Conservation (phyloP, 768 basidiomycete species). For the Serendipita indica region DNA sequence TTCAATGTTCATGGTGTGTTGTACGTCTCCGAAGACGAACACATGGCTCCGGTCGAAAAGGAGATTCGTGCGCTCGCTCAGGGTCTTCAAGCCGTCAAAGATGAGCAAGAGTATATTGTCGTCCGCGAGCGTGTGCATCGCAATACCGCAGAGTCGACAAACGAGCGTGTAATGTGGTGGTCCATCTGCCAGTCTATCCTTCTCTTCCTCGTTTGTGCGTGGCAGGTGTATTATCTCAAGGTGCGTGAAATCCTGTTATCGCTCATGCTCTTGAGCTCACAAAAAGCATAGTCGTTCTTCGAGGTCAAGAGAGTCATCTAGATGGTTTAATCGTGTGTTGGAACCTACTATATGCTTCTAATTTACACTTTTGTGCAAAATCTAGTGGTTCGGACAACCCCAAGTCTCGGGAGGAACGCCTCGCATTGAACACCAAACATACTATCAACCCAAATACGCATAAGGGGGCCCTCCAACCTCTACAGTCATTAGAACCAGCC, state of each 20-base stretch:
- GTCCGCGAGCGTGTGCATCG: constrained; percentile 85
- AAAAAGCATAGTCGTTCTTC: constrained; percentile 52
- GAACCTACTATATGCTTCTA: no score
- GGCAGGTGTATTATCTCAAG: constrained; percentile 97
- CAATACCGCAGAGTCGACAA: constrained; percentile 87
- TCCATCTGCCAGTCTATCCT: constrained; percentile 81
- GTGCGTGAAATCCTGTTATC: constrained; percentile 26
- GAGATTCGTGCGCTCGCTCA: constrained; percentile 79
- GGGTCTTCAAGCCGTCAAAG: constrained; percentile 79
- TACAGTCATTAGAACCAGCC: no score
- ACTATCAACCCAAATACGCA: no score
- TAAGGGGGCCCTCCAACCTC: no score
- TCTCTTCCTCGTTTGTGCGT: constrained; percentile 78
- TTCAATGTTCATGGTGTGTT: constrained; percentile 98
- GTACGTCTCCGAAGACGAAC: constrained; percentile 80
- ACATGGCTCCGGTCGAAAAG: constrained; percentile 88
- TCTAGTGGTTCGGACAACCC: no score
- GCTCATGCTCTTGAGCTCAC: constrained; percentile 10
- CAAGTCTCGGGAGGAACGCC: no score
- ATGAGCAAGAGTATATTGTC: constrained; percentile 98
- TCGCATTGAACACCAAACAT: no score
- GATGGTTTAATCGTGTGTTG: no score
- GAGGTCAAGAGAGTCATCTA: constrained; percentile 83
- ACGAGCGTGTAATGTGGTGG: constrained; percentile 98
- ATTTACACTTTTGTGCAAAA: no score